Base-by-base conservation (phyloP, 2,329 filamentous ascomycete genomes). In the Cryoendolithus antarcticus region DNA sequence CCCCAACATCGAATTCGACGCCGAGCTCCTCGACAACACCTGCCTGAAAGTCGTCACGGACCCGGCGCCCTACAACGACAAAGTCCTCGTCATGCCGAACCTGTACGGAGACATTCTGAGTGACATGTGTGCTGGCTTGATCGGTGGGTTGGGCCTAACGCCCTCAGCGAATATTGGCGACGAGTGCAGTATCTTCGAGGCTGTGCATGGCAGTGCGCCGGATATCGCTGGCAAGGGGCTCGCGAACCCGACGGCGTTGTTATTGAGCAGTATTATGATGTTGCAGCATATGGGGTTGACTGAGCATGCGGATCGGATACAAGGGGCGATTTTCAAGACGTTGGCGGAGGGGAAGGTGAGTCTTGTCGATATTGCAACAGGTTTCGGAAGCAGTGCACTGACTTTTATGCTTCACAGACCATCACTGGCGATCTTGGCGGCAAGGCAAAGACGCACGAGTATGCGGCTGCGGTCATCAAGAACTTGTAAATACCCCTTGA, bases 121-220 rank as follows among this genome's bases (percentile, higher is more conserved):
- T 59, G 91, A 98, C 66, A 94, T 96, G 86, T 96, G 91, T 72
- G 91, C 91, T 57, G 91, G 91, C 70, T 75, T 98, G 54, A 96
- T 98, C 58, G 91, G 91, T 62, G 91, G 91, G 67, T 82, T 98
- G 49, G 91, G 91, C 63, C 79, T 98, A 38, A 95, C 91, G 30
- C 91, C 91, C 50, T 96, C 89, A 30, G 91, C 89, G 60, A 98
- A 98, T 77, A 96, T 95, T 60, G 91, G 86, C 66, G 86, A 95
- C 68, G 84, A 94, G 73, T 96, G 86, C 81, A 94, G 86, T 63
- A 95, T 96, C 72, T 98, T 98, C 72, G 91, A 98, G 73, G 91
- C 91, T 57, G 91, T 98, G 57, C 91, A 98, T 74, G 89, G 89
- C 56, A 94, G 86, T 50, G 89, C 89, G 44, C 89, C 89, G 45